Evolutionary conservation across 2,329 filamentous ascomycete genomes (phyloP), one percentile per base, ranked within the genome.

Genomic region (Colletotrichum sp.): DNA sequence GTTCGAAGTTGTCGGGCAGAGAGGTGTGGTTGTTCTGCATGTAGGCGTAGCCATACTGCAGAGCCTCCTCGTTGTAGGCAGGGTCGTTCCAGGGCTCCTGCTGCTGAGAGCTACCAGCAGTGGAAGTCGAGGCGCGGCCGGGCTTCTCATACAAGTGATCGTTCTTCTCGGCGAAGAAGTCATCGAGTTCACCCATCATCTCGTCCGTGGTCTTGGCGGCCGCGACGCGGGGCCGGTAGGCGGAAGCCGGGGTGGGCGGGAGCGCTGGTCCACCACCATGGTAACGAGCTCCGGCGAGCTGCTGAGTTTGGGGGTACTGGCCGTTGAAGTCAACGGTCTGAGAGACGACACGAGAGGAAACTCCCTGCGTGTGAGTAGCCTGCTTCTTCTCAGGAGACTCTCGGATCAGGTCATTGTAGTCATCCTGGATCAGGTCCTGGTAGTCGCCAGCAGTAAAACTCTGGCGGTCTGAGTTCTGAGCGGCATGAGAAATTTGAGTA

Each of bases 91-190:
- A 76, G 13, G 44, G 59, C 28, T 69, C 34, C 21, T 66, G 44
- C 24, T 39, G n/a, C 36, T 62, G 10, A 18, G 39, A 8, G 24
- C 36, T n/a, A n/a, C 36, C 36, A n/a, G 16, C 18, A 7, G 49
- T 62, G 15, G n/a, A 44, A 15, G 44, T 32, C 12, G 59, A 16
- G 18, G 59, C 70, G 18, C 16, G 24, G 26, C 49, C 62, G 62
- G 55, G n/a, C 10, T n/a, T 52, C 13, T 13, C 13, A 64, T 74
- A 76, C 10, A 60, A 5, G 5, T 66, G 21, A 21, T 74, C 65
- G 6, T 74, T 76, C 32, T 76, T 26, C 60, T 76, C 66, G 6
- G 60, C 36, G 52, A 77, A 68, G 67, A 77, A 77, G 39, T 75
- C 72, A 12, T 77, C 72, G 5, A 77, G 39, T 5, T 60, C 67